Base-by-base conservation (phyloP, 2,329 filamentous ascomycete species). In the Nothopassalora personata region DNA sequence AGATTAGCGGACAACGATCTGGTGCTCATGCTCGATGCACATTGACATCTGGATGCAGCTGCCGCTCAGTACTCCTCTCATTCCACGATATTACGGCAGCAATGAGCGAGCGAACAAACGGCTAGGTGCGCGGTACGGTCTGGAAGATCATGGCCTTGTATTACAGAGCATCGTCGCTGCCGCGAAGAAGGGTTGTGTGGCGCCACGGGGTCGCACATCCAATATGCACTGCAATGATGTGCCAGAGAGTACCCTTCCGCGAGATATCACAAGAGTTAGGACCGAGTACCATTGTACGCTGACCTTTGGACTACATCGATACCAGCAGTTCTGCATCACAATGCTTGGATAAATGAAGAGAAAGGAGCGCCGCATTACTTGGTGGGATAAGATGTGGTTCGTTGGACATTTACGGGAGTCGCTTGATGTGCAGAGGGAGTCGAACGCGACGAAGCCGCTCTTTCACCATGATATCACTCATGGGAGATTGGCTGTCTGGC, bases 1-100 rank as follows among this genome's bases (percentile, higher is more conserved):
- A 33, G 31, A 33, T 10, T 33, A 57, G 19, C 49, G 57, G 60
- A 64, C 43, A 76, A 82, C 11, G 86, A 89, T 68, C 72, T 89
- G 28, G 79, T 87, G 10, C 72, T 88, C 56, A 77, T 88, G 47
- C 78, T 85, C 4, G 86, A 88, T 67, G 84, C 82, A 0, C 80
- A 83, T 67, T n/a, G 83, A 88, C 60, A 77, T 84, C 1, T 83
- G 84, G 73, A 83, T 87, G 60, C 86, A 89, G 69, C 75, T 88
- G 3, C 84, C 85, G 0, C 80, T 83, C 2, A 80, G 86, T 43
- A 76, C 88, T 18, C 73, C n/a, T n/a, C n/a, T 88, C 61, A 79
- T 89, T 28, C 74, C 80, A 62, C 79, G 86, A 47, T 89, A 87
- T 68, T 81, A 85, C 61, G 73, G 76, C 15, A 73, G 83, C n/a